phyloP scores from a whole-genome alignment of 164 flowering plant species.

The Euptelea pleiosperma region DNA sequence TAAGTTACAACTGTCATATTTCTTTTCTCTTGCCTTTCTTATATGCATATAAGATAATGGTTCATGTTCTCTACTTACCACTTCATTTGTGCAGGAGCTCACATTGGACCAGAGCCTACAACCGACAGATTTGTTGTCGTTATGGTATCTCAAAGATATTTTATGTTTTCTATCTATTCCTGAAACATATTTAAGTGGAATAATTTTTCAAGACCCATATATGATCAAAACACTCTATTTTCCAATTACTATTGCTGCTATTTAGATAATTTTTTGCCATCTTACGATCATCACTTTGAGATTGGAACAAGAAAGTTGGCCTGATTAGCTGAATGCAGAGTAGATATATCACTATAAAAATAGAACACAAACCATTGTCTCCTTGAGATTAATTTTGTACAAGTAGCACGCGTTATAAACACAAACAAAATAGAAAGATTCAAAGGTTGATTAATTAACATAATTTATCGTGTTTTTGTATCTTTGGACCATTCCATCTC shows the following conservation, averaged over 20 bases:
- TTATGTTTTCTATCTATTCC: neutral
- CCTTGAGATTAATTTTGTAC: neutral
- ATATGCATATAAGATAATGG: neutral
- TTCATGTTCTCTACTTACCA: neutral
- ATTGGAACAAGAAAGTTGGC: neutral
- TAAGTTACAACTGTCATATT: conserved; percentile 18
- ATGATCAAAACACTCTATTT: too few species aligned
- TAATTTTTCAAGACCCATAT: neutral
- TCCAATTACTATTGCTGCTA: too few species aligned
- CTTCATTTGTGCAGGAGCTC: conserved; percentile 60
- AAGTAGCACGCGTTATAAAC: too few species aligned
- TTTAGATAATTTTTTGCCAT: neutral
- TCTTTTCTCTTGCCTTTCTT: conserved; percentile 4
- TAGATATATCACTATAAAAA: neutral
- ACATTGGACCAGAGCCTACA: conserved; percentile 98
- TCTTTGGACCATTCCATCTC: too few species aligned
- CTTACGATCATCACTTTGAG: neutral
- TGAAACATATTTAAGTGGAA: neutral
- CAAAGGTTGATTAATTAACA: too few species aligned
- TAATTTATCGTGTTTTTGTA: too few species aligned
- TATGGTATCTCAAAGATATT: conserved; percentile 50
- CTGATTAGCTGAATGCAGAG: neutral
- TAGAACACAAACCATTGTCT: neutral
- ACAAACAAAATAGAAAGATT: too few species aligned
- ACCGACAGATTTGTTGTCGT: conserved; percentile 97